Base-by-base conservation (phyloP, 176 grass and related monocot species). In the Leersia perrieri region DNA sequence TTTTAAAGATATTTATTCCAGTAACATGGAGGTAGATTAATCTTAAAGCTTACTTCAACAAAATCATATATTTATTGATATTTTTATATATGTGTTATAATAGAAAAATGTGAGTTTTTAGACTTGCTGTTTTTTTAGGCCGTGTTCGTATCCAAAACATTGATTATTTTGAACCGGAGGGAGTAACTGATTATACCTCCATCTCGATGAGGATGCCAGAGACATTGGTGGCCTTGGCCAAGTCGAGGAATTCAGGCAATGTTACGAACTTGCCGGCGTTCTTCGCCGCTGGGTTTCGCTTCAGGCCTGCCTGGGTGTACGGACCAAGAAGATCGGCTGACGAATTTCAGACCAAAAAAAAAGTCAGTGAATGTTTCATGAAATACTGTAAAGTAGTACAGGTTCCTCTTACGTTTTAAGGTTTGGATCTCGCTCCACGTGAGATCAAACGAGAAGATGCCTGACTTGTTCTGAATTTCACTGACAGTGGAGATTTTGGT, bases 401-500 rank as follows among this genome's bases (percentile, higher is more conserved):
- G 40, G 11, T 72, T 36, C 15, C 22, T 55, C 83, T 78, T 85
- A 99, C 90, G 90, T 69, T 93, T 91, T 55, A 99, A 72, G 57
- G 78, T 94, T 84, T 90, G 80, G 41, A 99, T 93, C 64, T 99
- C 97, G 53, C 62, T 89, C 97, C 97, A 99, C 34, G 87, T 64
- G 79, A 99, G 87, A 78, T 96, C 90, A 65, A 96, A 99, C 8
- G 93, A 90, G 89, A 90, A 99, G 47, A 99, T 88, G 55, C 97
- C 91, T 3, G 78, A 89, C 63, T 85, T 72, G 36, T 84, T 80
- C 77, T 99, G 90, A 29, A 95, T 93, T 82, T 95, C 84, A 11
- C 35, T 83, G 60, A 94, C 53, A 23, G 64, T 88, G 15, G 85
- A 47, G 31, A 68, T 78, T 60, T 81, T 79, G 36, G 77, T 40